phyloP scores from a whole-genome alignment of 768 basidiomycete genomes.

The Chalciporus chontae region DNA sequence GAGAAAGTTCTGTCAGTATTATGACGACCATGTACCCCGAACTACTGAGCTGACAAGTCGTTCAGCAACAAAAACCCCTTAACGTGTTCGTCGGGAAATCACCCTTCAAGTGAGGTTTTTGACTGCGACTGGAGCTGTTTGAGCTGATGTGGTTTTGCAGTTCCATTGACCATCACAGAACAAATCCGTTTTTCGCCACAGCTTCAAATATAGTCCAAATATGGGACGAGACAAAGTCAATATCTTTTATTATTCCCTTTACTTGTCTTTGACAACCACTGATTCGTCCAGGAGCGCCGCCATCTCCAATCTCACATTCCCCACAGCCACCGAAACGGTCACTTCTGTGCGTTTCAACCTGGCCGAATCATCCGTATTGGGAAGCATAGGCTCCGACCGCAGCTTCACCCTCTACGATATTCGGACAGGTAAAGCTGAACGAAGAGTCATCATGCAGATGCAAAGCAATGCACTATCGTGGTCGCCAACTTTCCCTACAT shows the following conservation, averaged over 20 bases:
- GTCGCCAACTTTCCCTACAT: constrained; percentile 95
- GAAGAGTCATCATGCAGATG: constrained; percentile 92
- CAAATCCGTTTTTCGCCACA: constrained; percentile 88
- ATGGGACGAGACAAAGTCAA: constrained; percentile 94
- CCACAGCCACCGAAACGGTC: constrained; percentile 85
- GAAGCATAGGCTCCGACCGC: constrained; percentile 90
- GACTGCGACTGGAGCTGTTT: not conserved
- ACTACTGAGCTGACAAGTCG: constrained; percentile 2
- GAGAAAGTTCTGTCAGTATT: constrained; percentile 37
- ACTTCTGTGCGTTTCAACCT: constrained; percentile 88
- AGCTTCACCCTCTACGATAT: constrained; percentile 97
- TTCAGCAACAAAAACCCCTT: constrained; percentile 51
- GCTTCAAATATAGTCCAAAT: constrained; percentile 92
- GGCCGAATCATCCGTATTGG: constrained; percentile 91
- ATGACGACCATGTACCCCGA: not conserved
- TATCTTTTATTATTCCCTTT: not conserved
- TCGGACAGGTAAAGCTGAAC: constrained; percentile 93
- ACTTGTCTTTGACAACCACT: constrained; percentile 7
- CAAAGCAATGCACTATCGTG: constrained; percentile 86
- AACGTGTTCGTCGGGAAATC: constrained; percentile 81
- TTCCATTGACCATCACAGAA: constrained; percentile 91
- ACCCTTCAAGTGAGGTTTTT: constrained; percentile 75
- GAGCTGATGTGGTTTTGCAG: constrained; percentile 36
- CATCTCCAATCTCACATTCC: constrained; percentile 83
- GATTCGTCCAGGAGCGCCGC: constrained; percentile 62